These are phyloP conservation scores for Hansenula anomala DNA, from an alignment of 1,139 yeast species.

Conservation along the genomic window DNA sequence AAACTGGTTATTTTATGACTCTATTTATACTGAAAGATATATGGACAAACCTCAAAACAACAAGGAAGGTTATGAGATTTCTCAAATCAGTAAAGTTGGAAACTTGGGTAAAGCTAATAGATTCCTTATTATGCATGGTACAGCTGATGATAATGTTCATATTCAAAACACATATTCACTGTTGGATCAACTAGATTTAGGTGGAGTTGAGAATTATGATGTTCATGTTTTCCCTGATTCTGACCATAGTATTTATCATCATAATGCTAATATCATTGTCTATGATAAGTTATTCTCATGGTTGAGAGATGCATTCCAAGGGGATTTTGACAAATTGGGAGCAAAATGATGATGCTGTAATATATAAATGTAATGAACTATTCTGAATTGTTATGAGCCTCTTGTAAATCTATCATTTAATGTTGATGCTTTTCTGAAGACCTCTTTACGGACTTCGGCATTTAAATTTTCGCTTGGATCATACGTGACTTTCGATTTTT, in stretches of 20 bases:
- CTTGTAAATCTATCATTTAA: slow-evolving; percentile 1
- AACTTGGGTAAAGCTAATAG: slow-evolving; percentile 47
- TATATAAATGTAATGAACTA: neutral
- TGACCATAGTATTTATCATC: slow-evolving; percentile 76
- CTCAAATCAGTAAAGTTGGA: slow-evolving; percentile 42
- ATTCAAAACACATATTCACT: slow-evolving; percentile 78
- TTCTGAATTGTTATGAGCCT: neutral
- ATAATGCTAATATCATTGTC: slow-evolving; percentile 73
- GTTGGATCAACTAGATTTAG: slow-evolving; percentile 61
- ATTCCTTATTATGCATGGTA: slow-evolving; percentile 87
- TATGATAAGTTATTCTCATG: slow-evolving; percentile 70
- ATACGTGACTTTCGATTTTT: neutral
- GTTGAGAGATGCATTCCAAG: slow-evolving; percentile 68
- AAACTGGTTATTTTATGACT: slow-evolving; percentile 75
- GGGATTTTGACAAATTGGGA: slow-evolving; percentile 34
- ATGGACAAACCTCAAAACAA: slow-evolving; percentile 68
- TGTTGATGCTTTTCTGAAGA: slow-evolving; percentile 2
- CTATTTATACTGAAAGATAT: slow-evolving; percentile 86
- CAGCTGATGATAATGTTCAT: slow-evolving; percentile 97
- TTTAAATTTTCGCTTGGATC: slow-evolving; percentile 1
- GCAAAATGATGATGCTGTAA: neutral
- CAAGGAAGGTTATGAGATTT: slow-evolving; percentile 43
- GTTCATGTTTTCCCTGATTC: slow-evolving; percentile 91
- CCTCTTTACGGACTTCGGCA: slow-evolving; percentile 1
- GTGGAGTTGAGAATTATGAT: slow-evolving; percentile 75